These are phyloP conservation scores for Lentinus tigrinus DNA, from an alignment of 768 basidiomycete genomes.

Conservation along the genomic window DNA sequence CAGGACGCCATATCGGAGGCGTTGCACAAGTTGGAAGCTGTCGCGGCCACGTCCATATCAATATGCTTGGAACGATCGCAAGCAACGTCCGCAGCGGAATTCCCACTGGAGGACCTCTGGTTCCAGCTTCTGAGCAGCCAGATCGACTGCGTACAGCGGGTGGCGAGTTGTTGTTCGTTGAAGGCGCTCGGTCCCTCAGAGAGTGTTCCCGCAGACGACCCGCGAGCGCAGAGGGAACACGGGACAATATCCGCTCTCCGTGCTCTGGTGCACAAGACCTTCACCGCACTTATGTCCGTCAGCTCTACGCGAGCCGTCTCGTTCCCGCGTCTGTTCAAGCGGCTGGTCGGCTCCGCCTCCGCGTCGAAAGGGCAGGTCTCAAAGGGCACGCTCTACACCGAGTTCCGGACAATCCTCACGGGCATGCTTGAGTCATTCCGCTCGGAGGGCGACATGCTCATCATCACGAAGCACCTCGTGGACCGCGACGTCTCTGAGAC, in stretches of 20 bases:
- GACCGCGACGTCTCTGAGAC: constrained; percentile 80
- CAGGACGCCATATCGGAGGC: constrained; percentile 24
- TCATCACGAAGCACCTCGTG: constrained; percentile 79
- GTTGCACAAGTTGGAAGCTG: constrained; percentile 51
- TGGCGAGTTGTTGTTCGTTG: constrained; percentile 45
- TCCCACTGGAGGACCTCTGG: constrained; percentile 83
- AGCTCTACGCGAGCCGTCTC: constrained; percentile 78
- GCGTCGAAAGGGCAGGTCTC: constrained; percentile 49
- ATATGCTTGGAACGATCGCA: constrained; percentile 73
- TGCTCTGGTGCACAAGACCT: constrained; percentile 78
- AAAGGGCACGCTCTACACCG: constrained; percentile 73
- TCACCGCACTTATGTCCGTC: constrained; percentile 80
- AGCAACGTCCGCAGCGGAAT: constrained; percentile 34
- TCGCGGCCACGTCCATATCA: constrained; percentile 59
- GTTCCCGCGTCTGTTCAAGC: constrained; percentile 90
- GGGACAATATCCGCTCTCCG: constrained; percentile 56
- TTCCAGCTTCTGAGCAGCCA: constrained; percentile 81
- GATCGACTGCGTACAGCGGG: constrained; percentile 71
- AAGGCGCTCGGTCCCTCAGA: constrained; percentile 11
- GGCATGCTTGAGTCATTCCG: constrained; percentile 97
- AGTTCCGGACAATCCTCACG: constrained; percentile 86
- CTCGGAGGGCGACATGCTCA: constrained; percentile 86
- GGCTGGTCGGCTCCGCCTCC: constrained; percentile 76
- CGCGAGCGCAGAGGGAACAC: constrained; percentile 23
- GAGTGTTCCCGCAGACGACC: constrained; percentile 18